Base-by-base conservation (phyloP, 441 rosid species). In the Breynia disticha region DNA sequence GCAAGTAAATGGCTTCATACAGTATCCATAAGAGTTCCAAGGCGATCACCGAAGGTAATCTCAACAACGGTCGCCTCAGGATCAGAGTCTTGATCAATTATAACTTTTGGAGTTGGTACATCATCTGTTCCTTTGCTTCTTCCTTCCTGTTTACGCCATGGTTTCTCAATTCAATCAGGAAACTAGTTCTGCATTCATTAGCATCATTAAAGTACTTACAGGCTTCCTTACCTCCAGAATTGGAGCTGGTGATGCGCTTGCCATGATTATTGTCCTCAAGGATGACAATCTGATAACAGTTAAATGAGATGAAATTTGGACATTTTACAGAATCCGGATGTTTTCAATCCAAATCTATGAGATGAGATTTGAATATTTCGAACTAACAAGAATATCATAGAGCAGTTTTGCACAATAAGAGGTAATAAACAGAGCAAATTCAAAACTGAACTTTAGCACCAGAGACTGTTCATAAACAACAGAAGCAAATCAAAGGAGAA, bases 41-140 rank as follows among this genome's bases (percentile, higher is more conserved):
- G 98, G 70, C 98, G 95, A 71, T 93, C 84, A 7, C 98, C 98
- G 21, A 93, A 93, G 24, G 95, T 93, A 6, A 93, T 67, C 80
- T 93, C 91, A 16, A 93, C 77, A 10, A 91, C 46, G 28, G 97
- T 91, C 35, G 95, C 97, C 58, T 91, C 83, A 0, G 94, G 86
- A 56, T 91, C 90, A n/a, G 98, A 78, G 70, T 91, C 98, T 68
- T 71, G 94, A 75, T 91, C 97, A 52, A 91, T 81, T 69, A 91
- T 82, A 59, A 91, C 98, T 54, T 80, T 90, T 11, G 97, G 98
- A 50, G 81, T 86, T 53, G 97, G 98, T 53, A 82, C 66, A n/a
- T 61, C 61, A 37, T 84, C 95, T 16, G 83, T 70, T 19, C 81
- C 87, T 45, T 64, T 67, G 8, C 62, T 61, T 71, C 68, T 77